Conservation (phyloP, 2,329 filamentous ascomycete species). For the Botrytis fabae region DNA sequence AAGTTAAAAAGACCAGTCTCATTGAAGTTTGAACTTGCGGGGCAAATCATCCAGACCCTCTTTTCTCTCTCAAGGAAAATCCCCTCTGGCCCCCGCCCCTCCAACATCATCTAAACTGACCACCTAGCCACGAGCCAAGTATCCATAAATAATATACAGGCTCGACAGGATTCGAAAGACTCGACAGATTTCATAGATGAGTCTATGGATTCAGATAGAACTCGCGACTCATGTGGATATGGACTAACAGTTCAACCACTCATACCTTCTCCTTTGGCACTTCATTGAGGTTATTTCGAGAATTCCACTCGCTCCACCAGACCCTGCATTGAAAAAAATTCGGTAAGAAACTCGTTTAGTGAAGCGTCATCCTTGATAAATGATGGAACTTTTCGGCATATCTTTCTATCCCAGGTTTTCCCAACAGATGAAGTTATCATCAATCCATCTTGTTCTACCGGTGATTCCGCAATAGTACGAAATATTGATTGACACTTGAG, state of each 20-base stretch:
- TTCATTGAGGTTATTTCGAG: constrained; percentile 5
- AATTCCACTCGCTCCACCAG: constrained; percentile 1
- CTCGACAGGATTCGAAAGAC: not conserved
- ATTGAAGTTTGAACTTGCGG: constrained; percentile 3
- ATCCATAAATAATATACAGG: not conserved
- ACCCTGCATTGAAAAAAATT: constrained; percentile 11
- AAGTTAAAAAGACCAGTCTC: not conserved
- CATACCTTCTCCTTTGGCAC: not conserved
- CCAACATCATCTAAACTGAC: not conserved
- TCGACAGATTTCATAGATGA: not conserved
- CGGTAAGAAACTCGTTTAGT: not conserved
- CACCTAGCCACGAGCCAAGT: constrained; percentile 9
- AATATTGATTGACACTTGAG: not conserved
- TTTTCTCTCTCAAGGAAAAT: constrained; percentile 7
- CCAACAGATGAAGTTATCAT: constrained; percentile 1
- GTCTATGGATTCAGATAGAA: not conserved
- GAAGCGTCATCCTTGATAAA: not conserved
- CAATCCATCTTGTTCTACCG: not conserved
- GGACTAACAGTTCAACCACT: not conserved
- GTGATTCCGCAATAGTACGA: not conserved
- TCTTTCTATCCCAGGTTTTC: not conserved
- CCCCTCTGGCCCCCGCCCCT: not conserved
- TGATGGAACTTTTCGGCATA: constrained; percentile 8
- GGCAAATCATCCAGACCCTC: not conserved
- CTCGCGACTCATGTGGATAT: constrained; percentile 11